A percentile compares a stretch with the other conserved stretches of the same genome.
These are phyloP conservation scores for Aspergillus clavatus DNA, from an alignment of 2,329 filamentous ascomycete species.

Conservation along the genomic window DNA sequence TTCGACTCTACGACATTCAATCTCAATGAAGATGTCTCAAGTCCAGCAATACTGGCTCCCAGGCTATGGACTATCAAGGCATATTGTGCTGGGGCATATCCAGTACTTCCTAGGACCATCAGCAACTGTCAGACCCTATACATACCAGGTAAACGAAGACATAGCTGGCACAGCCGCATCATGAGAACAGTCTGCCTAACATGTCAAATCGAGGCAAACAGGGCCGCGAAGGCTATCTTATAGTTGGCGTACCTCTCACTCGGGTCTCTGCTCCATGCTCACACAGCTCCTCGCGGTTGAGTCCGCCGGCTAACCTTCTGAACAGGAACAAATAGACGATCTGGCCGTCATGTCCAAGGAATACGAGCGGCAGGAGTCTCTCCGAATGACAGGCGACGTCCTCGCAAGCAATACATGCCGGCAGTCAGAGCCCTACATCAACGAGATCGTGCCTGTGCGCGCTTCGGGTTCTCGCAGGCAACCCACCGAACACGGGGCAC, in stretches of 20 bases:
- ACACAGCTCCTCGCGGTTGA: not conserved
- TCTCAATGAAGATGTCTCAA: constrained; percentile 28
- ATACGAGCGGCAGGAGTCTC: constrained; percentile 45
- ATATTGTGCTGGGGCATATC: constrained; percentile 46
- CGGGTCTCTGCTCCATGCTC: constrained; percentile 29
- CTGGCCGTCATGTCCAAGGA: constrained; percentile 44
- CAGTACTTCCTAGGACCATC: constrained; percentile 47
- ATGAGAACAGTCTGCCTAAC: constrained; percentile 19
- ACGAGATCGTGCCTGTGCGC: constrained; percentile 38
- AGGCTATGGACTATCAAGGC: constrained; percentile 46
- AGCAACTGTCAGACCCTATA: constrained; percentile 45
- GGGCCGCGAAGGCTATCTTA: constrained; percentile 48
- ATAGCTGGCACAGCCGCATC: not conserved
- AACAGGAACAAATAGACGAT: constrained; percentile 48
- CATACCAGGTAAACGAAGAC: constrained; percentile 39
- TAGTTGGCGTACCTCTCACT: constrained; percentile 44
- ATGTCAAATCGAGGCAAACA: constrained; percentile 21
- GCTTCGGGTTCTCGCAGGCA: constrained; percentile 27
- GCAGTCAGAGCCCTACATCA: constrained; percentile 38
- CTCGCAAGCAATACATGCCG: constrained; percentile 15
- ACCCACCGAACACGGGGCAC: constrained; percentile 22
- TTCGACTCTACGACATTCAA: not conserved
- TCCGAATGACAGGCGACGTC: constrained; percentile 38
- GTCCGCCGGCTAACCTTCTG: constrained; percentile 7
- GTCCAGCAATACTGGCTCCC: constrained; percentile 46